phyloP scores from a whole-genome alignment of 1,284 basidiomycete species.

The Marasmius oreades region DNA sequence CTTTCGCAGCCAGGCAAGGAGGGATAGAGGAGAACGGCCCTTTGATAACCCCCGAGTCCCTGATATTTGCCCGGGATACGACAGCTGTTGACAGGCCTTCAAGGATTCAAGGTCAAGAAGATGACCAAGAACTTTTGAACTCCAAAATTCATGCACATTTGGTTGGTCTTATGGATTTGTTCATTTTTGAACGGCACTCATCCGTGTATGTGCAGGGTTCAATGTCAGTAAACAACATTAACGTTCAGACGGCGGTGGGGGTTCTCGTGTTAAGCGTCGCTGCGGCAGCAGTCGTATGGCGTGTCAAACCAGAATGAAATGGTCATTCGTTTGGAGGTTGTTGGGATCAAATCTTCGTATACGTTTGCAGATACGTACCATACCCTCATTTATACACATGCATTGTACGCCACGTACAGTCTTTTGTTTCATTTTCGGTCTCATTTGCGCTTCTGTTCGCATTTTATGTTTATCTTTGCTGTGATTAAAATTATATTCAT shows the following conservation, averaged over 20 bases:
- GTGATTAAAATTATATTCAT: no score
- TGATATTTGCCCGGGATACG: not conserved
- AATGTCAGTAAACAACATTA: slow-evolving; percentile 22
- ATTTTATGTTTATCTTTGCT: not conserved
- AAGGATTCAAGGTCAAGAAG: not conserved
- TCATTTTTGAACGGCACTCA: not conserved
- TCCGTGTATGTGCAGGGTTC: not conserved
- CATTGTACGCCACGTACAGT: not conserved
- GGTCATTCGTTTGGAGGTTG: not conserved
- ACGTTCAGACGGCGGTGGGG: slow-evolving; percentile 50
- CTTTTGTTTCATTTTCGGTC: not conserved
- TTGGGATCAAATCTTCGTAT: not conserved
- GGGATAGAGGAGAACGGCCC: not conserved
- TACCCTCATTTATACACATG: not conserved
- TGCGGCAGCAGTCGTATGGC: slow-evolving; percentile 66
- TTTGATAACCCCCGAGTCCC: not conserved
- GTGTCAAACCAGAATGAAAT: slow-evolving; percentile 46
- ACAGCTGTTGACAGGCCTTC: not conserved
- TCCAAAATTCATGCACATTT: slow-evolving; percentile 1
- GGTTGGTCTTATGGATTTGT: not conserved
- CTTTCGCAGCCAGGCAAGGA: not conserved
- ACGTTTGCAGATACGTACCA: not conserved
- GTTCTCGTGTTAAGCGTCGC: slow-evolving; percentile 58
- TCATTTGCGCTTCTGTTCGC: not conserved
- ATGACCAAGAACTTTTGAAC: not conserved